Evolutionary conservation across 768 basidiomycete genomes (phyloP).

Genomic region (Lactarius trivialis): DNA sequence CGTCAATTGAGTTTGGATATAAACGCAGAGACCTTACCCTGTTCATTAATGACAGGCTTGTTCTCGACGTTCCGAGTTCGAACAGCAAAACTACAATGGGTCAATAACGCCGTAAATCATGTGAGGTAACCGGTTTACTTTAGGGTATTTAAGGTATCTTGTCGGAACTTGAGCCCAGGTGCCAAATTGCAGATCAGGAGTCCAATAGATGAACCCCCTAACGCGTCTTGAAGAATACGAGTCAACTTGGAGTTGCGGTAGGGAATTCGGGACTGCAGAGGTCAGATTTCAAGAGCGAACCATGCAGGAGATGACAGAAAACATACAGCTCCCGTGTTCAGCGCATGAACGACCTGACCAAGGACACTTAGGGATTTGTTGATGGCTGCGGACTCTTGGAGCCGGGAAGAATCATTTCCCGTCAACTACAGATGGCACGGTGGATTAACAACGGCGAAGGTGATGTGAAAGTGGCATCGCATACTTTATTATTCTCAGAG

Average conservation of each 20-base stretch:
- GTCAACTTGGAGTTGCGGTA: conserved; percentile 90
- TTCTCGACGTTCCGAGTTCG: conserved; percentile 86
- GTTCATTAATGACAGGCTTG: conserved; percentile 70
- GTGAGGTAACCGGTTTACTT: conserved; percentile 45
- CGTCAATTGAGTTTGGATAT: background rate
- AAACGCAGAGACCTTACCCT: conserved; percentile 37
- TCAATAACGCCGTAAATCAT: background rate
- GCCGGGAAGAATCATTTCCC: conserved; percentile 79
- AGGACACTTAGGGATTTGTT: conserved; percentile 85
- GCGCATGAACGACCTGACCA: conserved; percentile 81
- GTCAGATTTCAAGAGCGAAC: background rate
- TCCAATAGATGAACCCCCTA: conserved; percentile 75
- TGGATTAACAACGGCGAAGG: background rate
- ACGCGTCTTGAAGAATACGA: conserved; percentile 81
- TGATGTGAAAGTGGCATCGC: background rate
- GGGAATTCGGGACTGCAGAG: conserved; percentile 62
- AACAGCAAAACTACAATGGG: conserved; percentile 55
- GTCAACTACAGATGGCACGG: conserved; percentile 43
- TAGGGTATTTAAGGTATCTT: conserved; percentile 88
- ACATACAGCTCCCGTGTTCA: conserved; percentile 63
- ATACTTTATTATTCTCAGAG: conserved; percentile 83
- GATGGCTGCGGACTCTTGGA: conserved; percentile 85
- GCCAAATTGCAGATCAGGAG: conserved; percentile 84
- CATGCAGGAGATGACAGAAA: background rate
- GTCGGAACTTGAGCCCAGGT: conserved; percentile 72